Evolutionary conservation across 441 rosid species (phyloP).

Genomic region (Brassica hybrid): DNA sequence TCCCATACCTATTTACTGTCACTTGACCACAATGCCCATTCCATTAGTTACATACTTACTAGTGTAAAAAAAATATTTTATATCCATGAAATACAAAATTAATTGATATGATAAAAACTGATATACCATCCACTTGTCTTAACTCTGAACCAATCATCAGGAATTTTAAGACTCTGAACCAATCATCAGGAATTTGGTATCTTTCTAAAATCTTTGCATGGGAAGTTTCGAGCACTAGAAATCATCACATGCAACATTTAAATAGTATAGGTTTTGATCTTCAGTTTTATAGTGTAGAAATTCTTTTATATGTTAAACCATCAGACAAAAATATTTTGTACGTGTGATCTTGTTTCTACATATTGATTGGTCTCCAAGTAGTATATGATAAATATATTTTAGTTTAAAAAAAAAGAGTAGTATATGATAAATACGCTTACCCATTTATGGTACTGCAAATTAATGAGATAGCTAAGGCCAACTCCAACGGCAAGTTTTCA

Average conservation of each 20-base stretch:
- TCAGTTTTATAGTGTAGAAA: background rate
- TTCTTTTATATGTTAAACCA: background rate
- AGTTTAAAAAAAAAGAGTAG: too few relatives aligned
- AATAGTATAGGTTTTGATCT: background rate
- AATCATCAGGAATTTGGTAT: background rate
- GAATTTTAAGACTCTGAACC: background rate
- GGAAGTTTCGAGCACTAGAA: background rate
- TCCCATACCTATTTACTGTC: too few relatives aligned
- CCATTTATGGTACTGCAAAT: background rate
- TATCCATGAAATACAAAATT: too few relatives aligned
- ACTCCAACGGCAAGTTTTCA: too few relatives aligned
- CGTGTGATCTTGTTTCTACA: background rate
- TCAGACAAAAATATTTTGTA: background rate
- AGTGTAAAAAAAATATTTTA: too few relatives aligned
- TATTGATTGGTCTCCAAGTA: too few relatives aligned
- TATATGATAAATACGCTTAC: background rate
- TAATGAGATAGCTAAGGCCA: background rate
- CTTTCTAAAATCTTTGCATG: background rate
- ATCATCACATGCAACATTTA: background rate
- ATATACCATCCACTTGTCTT: background rate
- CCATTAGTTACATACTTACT: background rate
- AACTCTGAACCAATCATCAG: background rate
- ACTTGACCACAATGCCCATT: too few relatives aligned
- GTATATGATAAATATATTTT: background rate
- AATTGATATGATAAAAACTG: background rate